These are phyloP conservation scores for Aspergillus biplanus DNA, from an alignment of 495 filamentous ascomycete species.

Conservation along the genomic window DNA sequence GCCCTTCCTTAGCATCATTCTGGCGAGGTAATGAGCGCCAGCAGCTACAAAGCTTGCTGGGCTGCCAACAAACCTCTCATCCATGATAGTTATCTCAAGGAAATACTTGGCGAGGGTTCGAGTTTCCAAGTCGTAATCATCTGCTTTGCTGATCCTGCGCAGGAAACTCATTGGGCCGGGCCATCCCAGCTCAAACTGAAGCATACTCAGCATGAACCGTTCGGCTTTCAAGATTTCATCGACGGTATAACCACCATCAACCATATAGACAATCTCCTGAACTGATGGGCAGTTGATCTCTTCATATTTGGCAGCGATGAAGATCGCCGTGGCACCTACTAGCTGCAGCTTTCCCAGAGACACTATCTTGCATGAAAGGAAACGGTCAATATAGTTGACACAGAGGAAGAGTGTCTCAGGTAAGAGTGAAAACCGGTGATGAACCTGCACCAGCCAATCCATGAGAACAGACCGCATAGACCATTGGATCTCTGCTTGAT, in stretches of 20 bases:
- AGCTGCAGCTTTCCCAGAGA: slow-evolving; percentile 94
- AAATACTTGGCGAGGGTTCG: slow-evolving; percentile 98
- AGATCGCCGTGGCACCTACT: slow-evolving; percentile 93
- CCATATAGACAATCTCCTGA: slow-evolving; percentile 97
- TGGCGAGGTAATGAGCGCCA: slow-evolving; percentile 91
- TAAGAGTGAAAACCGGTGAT: slow-evolving; percentile 84
- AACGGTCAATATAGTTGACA: slow-evolving; percentile 96
- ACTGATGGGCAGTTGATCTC: slow-evolving; percentile 97
- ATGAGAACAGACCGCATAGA: slow-evolving; percentile 97
- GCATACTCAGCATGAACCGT: slow-evolving; percentile 95
- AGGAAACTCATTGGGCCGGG: slow-evolving; percentile 99
- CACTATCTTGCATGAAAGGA: slow-evolving; percentile 91
- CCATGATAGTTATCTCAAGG: slow-evolving; percentile 94
- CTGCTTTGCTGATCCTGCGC: slow-evolving; percentile 94
- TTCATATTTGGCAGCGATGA: slow-evolving; percentile 97
- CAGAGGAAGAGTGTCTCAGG: slow-evolving; percentile 94
- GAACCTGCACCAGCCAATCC: slow-evolving; percentile 98
- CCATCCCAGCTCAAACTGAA: slow-evolving; percentile 93
- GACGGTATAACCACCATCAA: slow-evolving; percentile 82
- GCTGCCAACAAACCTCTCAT: slow-evolving; percentile 92
- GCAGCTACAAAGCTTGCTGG: slow-evolving; percentile 89
- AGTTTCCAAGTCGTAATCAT: slow-evolving; percentile 96
- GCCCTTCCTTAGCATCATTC: slow-evolving; percentile 85
- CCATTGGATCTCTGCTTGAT: slow-evolving; percentile 97
- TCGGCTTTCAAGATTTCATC: slow-evolving; percentile 98